Evolutionary conservation across 2,329 filamentous ascomycete genomes (phyloP).

Genomic region (Xylariaceae sp.): DNA sequence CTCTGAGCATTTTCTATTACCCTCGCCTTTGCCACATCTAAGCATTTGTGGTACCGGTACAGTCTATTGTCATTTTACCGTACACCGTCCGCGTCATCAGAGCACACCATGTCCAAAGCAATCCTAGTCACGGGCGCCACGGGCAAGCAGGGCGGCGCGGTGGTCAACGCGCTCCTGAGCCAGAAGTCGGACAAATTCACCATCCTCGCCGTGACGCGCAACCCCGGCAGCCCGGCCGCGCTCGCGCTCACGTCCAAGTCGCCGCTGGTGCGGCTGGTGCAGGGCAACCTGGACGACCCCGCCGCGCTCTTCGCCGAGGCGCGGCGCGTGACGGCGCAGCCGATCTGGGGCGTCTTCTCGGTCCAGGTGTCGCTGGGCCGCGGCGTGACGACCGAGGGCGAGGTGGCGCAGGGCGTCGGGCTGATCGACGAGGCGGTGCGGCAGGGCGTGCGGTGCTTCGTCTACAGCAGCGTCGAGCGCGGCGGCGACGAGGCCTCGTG

Average conservation of each 20-base stretch:
- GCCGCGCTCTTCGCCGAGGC: slow-evolving; percentile 37
- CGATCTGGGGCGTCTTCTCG: slow-evolving; percentile 54
- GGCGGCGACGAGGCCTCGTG: slow-evolving; percentile 44
- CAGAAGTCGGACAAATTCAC: slow-evolving; percentile 12
- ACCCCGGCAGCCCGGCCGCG: slow-evolving; percentile 37
- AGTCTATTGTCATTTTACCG: too few species aligned
- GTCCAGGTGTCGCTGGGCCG: slow-evolving; percentile 35
- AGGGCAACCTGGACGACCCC: slow-evolving; percentile 49
- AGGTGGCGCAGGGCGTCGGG: slow-evolving; percentile 44
- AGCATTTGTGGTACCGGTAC: too few species aligned
- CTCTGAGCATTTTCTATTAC: too few species aligned
- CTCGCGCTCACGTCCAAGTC: slow-evolving; percentile 38
- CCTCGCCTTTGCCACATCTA: too few species aligned
- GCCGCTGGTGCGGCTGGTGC: slow-evolving; percentile 28
- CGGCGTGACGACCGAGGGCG: slow-evolving; percentile 28
- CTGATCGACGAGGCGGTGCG: slow-evolving; percentile 52
- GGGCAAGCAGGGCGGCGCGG: slow-evolving; percentile 38
- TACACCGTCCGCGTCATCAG: too few species aligned
- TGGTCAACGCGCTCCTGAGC: slow-evolving; percentile 33
- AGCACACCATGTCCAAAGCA: slow-evolving; percentile 20
- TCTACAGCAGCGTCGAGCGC: slow-evolving; percentile 58
- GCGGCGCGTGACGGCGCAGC: slow-evolving; percentile 11
- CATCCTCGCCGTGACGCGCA: slow-evolving; percentile 54
- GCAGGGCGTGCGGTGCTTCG: slow-evolving; percentile 49
- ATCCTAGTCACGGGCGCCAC: slow-evolving; percentile 40